Percentiles rank a stretch among this genome's conserved stretches.
These are phyloP conservation scores for Rhodotorula diobovata DNA, from an alignment of 768 basidiomycete species.

Conservation along the genomic window DNA sequence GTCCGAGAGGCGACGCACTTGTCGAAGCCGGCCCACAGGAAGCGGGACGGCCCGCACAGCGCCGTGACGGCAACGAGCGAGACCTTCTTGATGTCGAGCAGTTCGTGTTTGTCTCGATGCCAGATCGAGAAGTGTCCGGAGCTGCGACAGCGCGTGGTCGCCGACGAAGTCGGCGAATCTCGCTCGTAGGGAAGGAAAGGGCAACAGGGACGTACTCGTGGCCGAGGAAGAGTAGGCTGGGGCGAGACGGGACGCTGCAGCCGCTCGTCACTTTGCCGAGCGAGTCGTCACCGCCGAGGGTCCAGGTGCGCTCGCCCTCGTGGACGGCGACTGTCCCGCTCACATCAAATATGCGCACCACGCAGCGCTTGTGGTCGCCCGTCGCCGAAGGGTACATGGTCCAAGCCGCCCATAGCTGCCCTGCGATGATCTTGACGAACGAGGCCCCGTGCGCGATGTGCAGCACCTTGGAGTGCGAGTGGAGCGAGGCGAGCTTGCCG, in stretches of 20 bases:
- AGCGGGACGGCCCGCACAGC: conserved; percentile 20
- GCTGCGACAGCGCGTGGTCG: not conserved
- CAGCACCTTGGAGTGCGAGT: not conserved
- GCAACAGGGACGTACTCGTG: conserved; percentile 9
- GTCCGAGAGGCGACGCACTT: not conserved
- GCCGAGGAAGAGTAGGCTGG: conserved; percentile 2
- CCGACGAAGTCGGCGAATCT: not conserved
- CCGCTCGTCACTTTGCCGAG: conserved; percentile 4
- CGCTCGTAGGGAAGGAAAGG: no score
- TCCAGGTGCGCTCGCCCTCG: not conserved
- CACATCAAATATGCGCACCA: not conserved
- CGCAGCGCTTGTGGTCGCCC: not conserved
- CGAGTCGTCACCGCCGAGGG: no score
- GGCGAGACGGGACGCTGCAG: conserved; percentile 8
- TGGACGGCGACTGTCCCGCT: not conserved
- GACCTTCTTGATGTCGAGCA: conserved; percentile 2
- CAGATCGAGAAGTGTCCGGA: conserved; percentile 25
- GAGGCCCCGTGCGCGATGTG: not conserved
- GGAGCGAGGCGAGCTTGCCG: conserved; percentile 13
- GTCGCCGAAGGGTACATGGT: not conserved
- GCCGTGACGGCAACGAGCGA: conserved; percentile 1
- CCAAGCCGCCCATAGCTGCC: conserved; percentile 1
- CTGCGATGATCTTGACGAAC: conserved; percentile 1
- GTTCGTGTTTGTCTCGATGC: not conserved
- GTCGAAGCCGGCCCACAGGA: conserved; percentile 21